Base-by-base conservation (phyloP, 1,284 basidiomycete genomes). In the Marasmius tenuissimus region DNA sequence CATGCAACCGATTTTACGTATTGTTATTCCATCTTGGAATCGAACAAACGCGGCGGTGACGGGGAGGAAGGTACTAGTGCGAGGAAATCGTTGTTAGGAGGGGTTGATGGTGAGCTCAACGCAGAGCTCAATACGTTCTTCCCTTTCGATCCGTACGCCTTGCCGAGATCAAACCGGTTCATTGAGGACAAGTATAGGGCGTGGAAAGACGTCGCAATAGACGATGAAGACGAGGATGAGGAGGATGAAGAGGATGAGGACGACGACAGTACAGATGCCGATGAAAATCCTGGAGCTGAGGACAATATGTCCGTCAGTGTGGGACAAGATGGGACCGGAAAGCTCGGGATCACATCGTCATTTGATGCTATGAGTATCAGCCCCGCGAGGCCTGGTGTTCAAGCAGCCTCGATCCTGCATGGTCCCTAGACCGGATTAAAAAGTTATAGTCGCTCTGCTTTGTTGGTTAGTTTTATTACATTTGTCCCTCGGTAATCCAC, bases 141-240 rank as follows among this genome's bases (percentile, higher is more conserved):
- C 80, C 97, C 97, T 0, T 99, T 99, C 72, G 97, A 99, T 73
- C 97, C 97, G 1, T 99, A 95, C 79, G 93, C 90, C 67, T 85
- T 99, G 1, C 92, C 93, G 1, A 82, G 83, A 59, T 92, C 90
- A 52, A 77, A 81, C 48, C 73, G 74, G n/a, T 92, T 87, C 67
- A 89, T 93, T 47, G 83, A 88, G 57, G 81, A 79, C 12, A 81
- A 92, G 16, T 93, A 93, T 67, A 78, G 92, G 42, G 91, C 92
- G 64, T 93, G 91, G 91, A 76, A 84, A 14, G 77, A 82, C 34
- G 91, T 93, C 3, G 87, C 88, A n/a, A 85, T 92, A 55, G 87
- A 85, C 18, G 86, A 83, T 0, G 88, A 87, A 0, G 88, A 88
- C 0, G 88, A 89, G 0, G 85, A 87, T 0, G 87, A 88, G 0